A percentile compares a stretch with the other conserved stretches of the same genome.
phyloP scores from a whole-genome alignment of 75 land plant species.

The Gnetum montanum region DNA sequence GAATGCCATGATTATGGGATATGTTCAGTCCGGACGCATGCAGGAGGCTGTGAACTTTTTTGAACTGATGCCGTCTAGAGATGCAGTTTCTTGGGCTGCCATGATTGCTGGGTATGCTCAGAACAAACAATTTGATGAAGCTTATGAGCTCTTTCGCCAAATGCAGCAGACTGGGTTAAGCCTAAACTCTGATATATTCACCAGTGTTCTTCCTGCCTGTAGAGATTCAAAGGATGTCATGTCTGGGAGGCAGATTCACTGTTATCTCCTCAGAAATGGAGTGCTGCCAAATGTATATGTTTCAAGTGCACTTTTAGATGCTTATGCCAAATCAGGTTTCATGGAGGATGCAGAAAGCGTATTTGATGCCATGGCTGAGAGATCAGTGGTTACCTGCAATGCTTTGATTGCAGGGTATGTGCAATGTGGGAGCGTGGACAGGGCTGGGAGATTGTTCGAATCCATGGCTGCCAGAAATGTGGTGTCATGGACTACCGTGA shows the following conservation, averaged over 20 bases:
- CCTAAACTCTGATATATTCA: constrained; percentile 9
- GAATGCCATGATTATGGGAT: constrained; percentile 33
- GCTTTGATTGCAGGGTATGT: constrained; percentile 24
- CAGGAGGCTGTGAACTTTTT: constrained; percentile 10
- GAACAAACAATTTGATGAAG: constrained; percentile 7
- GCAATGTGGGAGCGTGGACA: constrained; percentile 1
- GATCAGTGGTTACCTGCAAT: constrained; percentile 13
- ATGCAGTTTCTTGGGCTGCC: constrained; percentile 25
- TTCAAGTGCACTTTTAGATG: constrained; percentile 10
- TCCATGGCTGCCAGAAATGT: constrained; percentile 10
- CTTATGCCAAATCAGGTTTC: constrained; percentile 21
- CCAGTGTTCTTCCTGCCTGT: constrained; percentile 14
- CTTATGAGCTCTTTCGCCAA: constrained; percentile 10
- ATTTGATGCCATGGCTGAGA: constrained; percentile 7
- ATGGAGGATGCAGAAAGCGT: constrained; percentile 12
- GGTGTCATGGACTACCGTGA: constrained; percentile 17
- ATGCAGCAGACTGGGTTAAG: constrained; percentile 12
- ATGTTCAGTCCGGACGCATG: constrained; percentile 28
- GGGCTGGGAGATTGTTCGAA: constrained; percentile 10
- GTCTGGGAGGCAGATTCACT: constrained; percentile 20
- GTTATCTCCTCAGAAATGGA: background rate
- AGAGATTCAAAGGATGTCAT: constrained; percentile 10
- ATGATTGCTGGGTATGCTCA: constrained; percentile 17
- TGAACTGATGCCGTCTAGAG: constrained; percentile 13
- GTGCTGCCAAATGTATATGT: constrained; percentile 5